Evolutionary conservation across 768 basidiomycete genomes (phyloP), one percentile per base, ranked within the genome.

Genomic region (Amanita subjunquillea): DNA sequence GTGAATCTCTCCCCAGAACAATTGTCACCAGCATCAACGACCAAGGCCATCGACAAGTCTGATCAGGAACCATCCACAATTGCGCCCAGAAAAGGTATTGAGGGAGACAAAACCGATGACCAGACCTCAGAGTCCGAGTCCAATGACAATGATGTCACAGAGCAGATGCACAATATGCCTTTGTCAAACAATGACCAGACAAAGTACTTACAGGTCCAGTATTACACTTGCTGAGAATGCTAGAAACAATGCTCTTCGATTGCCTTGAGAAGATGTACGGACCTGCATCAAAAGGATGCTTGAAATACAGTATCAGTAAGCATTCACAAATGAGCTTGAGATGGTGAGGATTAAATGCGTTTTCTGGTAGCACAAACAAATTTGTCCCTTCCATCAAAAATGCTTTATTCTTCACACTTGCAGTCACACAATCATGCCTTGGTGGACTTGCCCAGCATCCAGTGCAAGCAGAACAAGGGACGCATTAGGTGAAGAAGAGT

Each of bases 181-280:
- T n/a, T n/a, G n/a, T n/a, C n/a, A n/a, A 60, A 61, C 12, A 59
- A 63, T 22, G 53, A 50, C 20, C 51, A 57, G 17, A 44, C 54
- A 55, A 58, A 32, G 51, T 57, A 20, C 60, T 64, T 53, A 54
- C 40, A 45, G 55, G 44, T 20, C 17, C 62, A 42, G 27, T 56
- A 13, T 66, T 89, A 3, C 64, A 69, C 22, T 83, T 83, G 2
- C 85, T 91, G 1, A 75, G 75, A 23, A 82, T 90, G 0, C 69
- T 99, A 32, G 90, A 93, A 61, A 84, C 79, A 1, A 98, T 96
- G 0, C 72, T 99, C 29, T 99, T 99, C 58, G 91, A 94, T 57
- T 80, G 96, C 20, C 72, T 99, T 7, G 90, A 97, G 65, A 75
- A 72, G 41, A 87, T 96, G 79, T 94, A 93, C 57, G 93, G 94